Percentiles rank a stretch among this genome's conserved stretches.
Conservation (phyloP, 768 basidiomycete species). For the Mycena haematopus region DNA sequence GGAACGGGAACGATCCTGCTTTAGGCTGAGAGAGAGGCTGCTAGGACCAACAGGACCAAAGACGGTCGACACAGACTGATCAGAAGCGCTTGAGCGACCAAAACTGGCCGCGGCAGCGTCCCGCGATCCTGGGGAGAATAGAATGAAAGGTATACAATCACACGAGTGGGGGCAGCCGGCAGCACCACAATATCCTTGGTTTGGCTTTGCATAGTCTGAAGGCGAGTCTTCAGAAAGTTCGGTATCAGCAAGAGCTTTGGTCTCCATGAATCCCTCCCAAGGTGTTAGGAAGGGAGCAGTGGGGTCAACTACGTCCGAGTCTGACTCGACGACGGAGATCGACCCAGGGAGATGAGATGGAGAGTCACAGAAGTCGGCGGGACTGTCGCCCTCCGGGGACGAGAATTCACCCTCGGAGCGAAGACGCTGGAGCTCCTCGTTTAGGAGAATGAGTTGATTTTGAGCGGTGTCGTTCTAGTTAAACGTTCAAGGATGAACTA, state of each 20-base stretch:
- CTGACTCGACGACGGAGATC: constrained; percentile 2
- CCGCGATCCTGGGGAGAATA: constrained; percentile 26
- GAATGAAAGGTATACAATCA: constrained; percentile 24
- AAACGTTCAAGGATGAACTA: neutral
- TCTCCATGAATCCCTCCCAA: constrained; percentile 4
- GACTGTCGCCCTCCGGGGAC: constrained; percentile 28
- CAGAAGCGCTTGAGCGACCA: neutral
- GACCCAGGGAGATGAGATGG: constrained; percentile 13
- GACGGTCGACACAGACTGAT: neutral
- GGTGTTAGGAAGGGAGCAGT: constrained; percentile 25
- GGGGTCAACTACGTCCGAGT: constrained; percentile 4
- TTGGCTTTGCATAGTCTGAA: neutral
- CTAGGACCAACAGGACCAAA: constrained; percentile 20
- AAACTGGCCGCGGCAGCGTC: constrained; percentile 23
- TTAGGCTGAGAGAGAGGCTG: constrained; percentile 26
- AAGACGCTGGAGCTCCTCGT: constrained; percentile 28
- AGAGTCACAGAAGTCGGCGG: constrained; percentile 19
- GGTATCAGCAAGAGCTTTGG: constrained; percentile 9
- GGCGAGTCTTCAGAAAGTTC: constrained; percentile 22
- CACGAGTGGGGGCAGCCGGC: constrained; percentile 34
- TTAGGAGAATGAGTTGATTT: constrained; percentile 27
- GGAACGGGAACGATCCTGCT: constrained; percentile 28
- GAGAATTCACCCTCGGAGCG: constrained; percentile 22
- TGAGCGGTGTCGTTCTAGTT: constrained; percentile 29
- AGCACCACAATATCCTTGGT: constrained; percentile 26